Conservation (phyloP, 768 basidiomycete species). For the Boletus rex-veris region DNA sequence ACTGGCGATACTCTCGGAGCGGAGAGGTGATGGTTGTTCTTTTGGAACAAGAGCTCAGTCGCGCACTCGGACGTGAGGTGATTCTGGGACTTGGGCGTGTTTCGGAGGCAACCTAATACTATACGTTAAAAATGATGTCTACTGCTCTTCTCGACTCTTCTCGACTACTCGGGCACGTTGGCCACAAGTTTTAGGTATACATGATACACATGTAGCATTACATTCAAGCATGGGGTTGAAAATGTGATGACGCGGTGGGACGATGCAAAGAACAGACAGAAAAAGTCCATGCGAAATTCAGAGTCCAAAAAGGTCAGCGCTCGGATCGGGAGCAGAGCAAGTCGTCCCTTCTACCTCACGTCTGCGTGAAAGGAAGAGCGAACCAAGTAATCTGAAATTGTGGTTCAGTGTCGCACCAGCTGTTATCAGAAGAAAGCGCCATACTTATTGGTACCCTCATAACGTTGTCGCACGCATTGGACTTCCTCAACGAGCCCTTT, state of each 20-base stretch:
- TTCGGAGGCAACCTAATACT: constrained; percentile 20
- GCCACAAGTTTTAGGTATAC: constrained; percentile 1
- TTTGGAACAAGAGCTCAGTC: constrained; percentile 66
- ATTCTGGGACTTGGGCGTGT: constrained; percentile 29
- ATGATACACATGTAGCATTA: constrained; percentile 4
- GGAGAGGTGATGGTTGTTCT: constrained; percentile 55
- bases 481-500: constrained; percentile 37
- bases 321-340: neutral
- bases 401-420: constrained; percentile 3
- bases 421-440: constrained; percentile 1
- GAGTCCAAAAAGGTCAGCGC: constrained; percentile 1
- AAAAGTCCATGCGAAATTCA: neutral
- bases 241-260: neutral
- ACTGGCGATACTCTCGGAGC: constrained; percentile 80
- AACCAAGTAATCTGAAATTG: constrained; percentile 53
- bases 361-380: constrained; percentile 61
- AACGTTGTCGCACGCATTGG: constrained; percentile 50
- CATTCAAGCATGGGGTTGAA: neutral
- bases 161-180: neutral
- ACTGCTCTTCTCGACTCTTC: neutral
- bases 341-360: constrained; percentile 24
- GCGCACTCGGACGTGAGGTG: constrained; percentile 35
- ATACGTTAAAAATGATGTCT: neutral
- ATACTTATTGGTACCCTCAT: constrained; percentile 67
- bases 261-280: neutral